Base-by-base conservation (phyloP, 1,139 yeast species). In the Protomyces inouyei region DNA sequence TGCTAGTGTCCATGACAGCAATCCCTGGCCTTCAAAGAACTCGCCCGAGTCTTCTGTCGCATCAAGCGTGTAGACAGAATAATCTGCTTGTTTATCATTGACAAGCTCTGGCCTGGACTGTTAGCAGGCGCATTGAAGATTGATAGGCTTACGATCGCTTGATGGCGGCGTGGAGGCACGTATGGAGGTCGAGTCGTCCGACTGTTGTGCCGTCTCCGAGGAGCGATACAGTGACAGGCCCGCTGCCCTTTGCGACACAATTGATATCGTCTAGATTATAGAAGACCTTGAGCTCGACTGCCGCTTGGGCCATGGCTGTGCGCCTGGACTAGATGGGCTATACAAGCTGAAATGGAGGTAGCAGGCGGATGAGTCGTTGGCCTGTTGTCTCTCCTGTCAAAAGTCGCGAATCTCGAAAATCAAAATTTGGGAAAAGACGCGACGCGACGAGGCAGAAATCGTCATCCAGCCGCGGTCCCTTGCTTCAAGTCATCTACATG, bases 1-100 rank as follows among this genome's bases (percentile, higher is more conserved):
- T 6, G 57, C 53, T 14, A 59, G 28, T 23, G 51, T 55, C 63
- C 63, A 59, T 3, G 63, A 59, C 16, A 59, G 37, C 12, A 59
- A 46, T 14, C 63, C 63, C 45, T 59, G 63, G 8, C 63, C 63
- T 43, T 59, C 63, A 23, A 51, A 59, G 9, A 59, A 37, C 35
- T 59, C 63, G 10, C 43, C 63, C 32, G 54, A 23, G 10, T 51
- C 63, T 52, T 59, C 63, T 3, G 57, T 59, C 37, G 63, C 63
- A 43, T 59, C 63, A 35, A 59, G 63, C 10, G 63, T 52, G 53
- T 59, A 59, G 32, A 59, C 28, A 8, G 63, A 59, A 25, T 59
- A 59, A 25, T 59, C 63, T 8, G 40, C 28, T 12, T 38, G 53
- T 52, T 59, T 59, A 36, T 59, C 63, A 12, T 55, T 55, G 10